phyloP scores from a whole-genome alignment of 1,284 basidiomycete genomes.

The Pseudozyma thailandica region DNA sequence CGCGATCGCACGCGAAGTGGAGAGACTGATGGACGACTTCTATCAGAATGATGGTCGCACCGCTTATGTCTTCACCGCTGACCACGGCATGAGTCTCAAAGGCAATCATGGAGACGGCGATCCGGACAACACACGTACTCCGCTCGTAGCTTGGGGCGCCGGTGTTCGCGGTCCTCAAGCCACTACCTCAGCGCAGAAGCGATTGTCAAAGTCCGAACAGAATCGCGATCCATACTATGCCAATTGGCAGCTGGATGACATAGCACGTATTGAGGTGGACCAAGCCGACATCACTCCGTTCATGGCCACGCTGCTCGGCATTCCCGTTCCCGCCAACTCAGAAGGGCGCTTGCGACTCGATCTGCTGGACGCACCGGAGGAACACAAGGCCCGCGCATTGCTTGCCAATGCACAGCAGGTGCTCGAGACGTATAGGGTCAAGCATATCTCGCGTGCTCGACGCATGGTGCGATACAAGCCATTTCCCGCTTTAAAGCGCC shows the following conservation, averaged over 20 bases:
- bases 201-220: conserved; percentile 2
- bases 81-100: conserved; percentile 89
- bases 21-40: conserved; percentile 75
- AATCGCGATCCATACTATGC: conserved; percentile 49
- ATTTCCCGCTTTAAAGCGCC: conserved; percentile 21
- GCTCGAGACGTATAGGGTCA: conserved; percentile 81
- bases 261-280: conserved; percentile 73
- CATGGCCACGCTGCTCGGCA: conserved; percentile 71
- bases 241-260: conserved; percentile 53
- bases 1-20: conserved; percentile 77
- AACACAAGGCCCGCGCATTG: conserved; percentile 73
- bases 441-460: conserved; percentile 70
- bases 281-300: conserved; percentile 85
- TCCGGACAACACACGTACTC: conserved; percentile 87
- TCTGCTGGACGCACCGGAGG: conserved; percentile 67
- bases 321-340: conserved; percentile 67
- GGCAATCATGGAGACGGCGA: conserved; percentile 92
- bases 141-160: conserved; percentile 84
- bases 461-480: conserved; percentile 55
- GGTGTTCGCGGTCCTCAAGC: conserved; percentile 69
- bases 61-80: conserved; percentile 84
- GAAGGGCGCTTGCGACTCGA: conserved; percentile 67
- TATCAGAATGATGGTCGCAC: conserved; percentile 74
- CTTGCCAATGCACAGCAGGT: conserved; percentile 81
- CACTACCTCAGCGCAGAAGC: conserved; percentile 12